These are phyloP conservation scores for Mortierella sp. DNA, from an alignment of 371 early-diverging fungal species.

Conservation along the genomic window DNA sequence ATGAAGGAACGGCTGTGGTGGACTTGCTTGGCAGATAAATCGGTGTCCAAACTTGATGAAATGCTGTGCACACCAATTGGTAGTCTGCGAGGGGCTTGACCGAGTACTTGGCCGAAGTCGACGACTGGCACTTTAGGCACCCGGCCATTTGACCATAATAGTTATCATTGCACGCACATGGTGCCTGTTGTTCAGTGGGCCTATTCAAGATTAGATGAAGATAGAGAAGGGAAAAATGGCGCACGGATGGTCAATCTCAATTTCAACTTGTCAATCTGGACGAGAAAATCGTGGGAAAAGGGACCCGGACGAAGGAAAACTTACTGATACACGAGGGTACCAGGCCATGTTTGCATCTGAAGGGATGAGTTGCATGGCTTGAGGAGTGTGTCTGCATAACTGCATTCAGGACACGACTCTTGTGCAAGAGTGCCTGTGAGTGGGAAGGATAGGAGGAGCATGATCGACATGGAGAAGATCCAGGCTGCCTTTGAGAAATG, in stretches of 20 bases:
- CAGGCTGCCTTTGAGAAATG: neutral
- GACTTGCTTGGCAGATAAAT: conserved; percentile 21
- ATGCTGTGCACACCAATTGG: conserved; percentile 23
- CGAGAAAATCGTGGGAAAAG: neutral
- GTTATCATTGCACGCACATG: conserved; percentile 40
- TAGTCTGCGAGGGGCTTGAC: conserved; percentile 12
- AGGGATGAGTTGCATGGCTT: conserved; percentile 35
- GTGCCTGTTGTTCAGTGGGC: conserved; percentile 14
- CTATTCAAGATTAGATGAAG: conserved; percentile 4
- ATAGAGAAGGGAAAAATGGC: neutral
- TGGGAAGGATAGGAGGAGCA: conserved; percentile 1
- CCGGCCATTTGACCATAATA: conserved; percentile 23
- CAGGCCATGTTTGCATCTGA: conserved; percentile 29
- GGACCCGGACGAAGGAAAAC: neutral
- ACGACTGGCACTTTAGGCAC: conserved; percentile 35
- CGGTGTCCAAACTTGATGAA: conserved; percentile 20
- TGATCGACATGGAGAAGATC: conserved; percentile 8
- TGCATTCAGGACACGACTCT: conserved; percentile 30
- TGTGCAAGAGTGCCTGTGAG: neutral
- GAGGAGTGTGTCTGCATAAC: conserved; percentile 14
- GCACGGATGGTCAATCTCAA: neutral
- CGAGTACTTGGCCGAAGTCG: conserved; percentile 21
- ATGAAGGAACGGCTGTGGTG: conserved; percentile 9
- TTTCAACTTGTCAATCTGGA: neutral
- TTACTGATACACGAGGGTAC: conserved; percentile 33